A percentile compares a stretch with the other conserved stretches of the same genome.
Conservation (phyloP, 345 rosid genomes). For the Iberis pinnata region DNA sequence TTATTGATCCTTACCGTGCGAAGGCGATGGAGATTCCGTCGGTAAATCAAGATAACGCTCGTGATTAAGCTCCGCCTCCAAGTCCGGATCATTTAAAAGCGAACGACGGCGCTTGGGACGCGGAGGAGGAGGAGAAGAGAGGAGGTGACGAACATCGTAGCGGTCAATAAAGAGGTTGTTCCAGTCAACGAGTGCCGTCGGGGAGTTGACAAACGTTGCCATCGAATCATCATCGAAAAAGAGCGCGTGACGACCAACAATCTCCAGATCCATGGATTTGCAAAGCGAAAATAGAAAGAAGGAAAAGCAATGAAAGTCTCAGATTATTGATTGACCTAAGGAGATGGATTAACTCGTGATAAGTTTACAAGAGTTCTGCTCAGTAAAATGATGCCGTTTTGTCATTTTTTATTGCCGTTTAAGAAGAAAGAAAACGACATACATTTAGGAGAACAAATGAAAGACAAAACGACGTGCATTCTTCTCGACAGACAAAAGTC, state of each 20-base stretch:
- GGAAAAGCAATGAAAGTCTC: too few relatives aligned
- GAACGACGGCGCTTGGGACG: constrained; percentile 48
- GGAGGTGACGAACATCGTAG: constrained; percentile 95
- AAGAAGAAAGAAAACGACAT: background rate
- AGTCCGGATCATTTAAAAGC: constrained; percentile 27
- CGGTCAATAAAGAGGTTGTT: constrained; percentile 87
- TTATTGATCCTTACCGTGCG: constrained; percentile 47
- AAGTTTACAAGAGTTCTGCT: background rate
- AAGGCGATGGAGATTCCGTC: constrained; percentile 28
- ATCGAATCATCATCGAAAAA: constrained; percentile 81
- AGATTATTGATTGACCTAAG: too few relatives aligned
- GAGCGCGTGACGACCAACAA: constrained; percentile 85
- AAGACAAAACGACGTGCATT: constrained; percentile 18
- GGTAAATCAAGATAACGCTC: constrained; percentile 76
- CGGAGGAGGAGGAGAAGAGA: constrained; percentile 70
- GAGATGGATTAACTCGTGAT: too few relatives aligned
- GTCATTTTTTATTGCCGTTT: background rate
- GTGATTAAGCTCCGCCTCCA: constrained; percentile 60
- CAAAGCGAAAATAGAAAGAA: too few relatives aligned
- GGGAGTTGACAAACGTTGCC: constrained; percentile 78
- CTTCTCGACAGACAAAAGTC: too few relatives aligned
- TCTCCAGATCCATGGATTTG: constrained; percentile 66
- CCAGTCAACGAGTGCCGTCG: constrained; percentile 87
- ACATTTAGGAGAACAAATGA: too few relatives aligned
- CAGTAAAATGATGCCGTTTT: constrained; percentile 4